Base-by-base conservation (phyloP, 441 rosid species). In the Viola pubescens region DNA sequence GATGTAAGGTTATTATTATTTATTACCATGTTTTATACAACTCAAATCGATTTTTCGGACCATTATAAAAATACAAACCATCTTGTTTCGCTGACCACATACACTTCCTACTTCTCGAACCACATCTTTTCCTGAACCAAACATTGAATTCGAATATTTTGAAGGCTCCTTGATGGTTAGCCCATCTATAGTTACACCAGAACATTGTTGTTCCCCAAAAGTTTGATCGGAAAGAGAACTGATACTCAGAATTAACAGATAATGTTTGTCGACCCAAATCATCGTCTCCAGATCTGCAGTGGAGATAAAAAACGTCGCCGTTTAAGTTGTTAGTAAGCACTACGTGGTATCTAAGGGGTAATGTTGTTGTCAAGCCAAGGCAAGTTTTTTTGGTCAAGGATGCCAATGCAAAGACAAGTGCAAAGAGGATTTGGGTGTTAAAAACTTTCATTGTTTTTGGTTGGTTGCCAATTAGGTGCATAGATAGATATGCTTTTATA, bases 181-280 rank as follows among this genome's bases (percentile, higher is more conserved):
- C 65, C 67, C 54, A 63, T 38, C 38, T 39, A 11, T 54, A 63
- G 34, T 54, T 55, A 48, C 60, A 63, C 60, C 60, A 46, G n/a
- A 54, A 63, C 9, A 63, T 7, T 4, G 67, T 47, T 7, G 67
- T 63, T 48, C 50, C 42, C 52, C 43, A 62, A 3, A 63, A 16
- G 5, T 54, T 63, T 5, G 6, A 59, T 2, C n/a, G 14, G 45
- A 63, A 47, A 10, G 46, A 47, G 41, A 63, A 63, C 2, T 26
- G 52, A 37, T 46, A 63, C 10, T 39, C 11, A 0, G 5, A 54
- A 0, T 48, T 40, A 4, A 1, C 4, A 4, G 3, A n/a, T 2
- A 50, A 5, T 3, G 3, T 7, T 0, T 63, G 60, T 4, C 1
- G 1, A 9, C 67, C 67, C 39, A 63, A 7, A 55, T 46, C 19